Percentiles rank a stretch among this genome's conserved stretches.
Conservation (phyloP, 2,329 filamentous ascomycete species). For the Neonectria hederae region DNA sequence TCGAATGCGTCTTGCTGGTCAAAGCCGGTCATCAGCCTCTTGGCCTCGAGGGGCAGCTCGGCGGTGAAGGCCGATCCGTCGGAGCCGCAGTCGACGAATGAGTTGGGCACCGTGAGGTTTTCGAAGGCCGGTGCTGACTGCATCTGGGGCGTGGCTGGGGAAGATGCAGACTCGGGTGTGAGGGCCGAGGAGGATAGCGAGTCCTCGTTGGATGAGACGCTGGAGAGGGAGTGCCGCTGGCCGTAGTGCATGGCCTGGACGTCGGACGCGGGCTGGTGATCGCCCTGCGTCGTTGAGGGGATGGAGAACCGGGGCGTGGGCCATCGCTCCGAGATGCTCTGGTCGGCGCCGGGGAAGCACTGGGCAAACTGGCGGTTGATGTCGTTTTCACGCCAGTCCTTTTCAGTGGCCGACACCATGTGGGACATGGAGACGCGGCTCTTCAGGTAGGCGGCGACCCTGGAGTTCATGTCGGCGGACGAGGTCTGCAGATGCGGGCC, state of each 20-base stretch:
- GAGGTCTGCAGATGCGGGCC: conserved; percentile 69
- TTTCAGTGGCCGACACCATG: conserved; percentile 48
- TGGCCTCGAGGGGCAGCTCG: conserved; percentile 54
- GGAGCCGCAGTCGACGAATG: conserved; percentile 28
- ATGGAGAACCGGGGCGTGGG: conserved; percentile 28
- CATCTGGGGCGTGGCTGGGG: conserved; percentile 34
- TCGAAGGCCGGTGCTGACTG: conserved; percentile 31
- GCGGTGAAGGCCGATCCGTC: conserved; percentile 52
- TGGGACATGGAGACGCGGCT: conserved; percentile 56
- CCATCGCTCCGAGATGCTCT: conserved; percentile 38
- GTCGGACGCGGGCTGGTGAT: conserved; percentile 24
- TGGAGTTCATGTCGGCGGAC: conserved; percentile 69
- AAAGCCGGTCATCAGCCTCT: conserved; percentile 50
- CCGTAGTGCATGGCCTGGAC: conserved; percentile 28
- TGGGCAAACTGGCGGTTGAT: conserved; percentile 59
- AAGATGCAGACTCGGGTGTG: conserved; percentile 41
- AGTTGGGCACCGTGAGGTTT: conserved; percentile 23
- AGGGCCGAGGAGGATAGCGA: conserved; percentile 40
- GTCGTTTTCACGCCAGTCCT: conserved; percentile 55
- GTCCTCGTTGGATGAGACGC: conserved; percentile 4
- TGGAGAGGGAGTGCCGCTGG: conserved; percentile 32
- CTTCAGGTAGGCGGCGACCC: conserved; percentile 60
- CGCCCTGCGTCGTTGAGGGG: conserved; percentile 9
- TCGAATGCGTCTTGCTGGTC: conserved; percentile 42
- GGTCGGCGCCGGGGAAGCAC: conserved; percentile 53